Evolutionary conservation across 768 basidiomycete species (phyloP).

Genomic region (Gelatoporia subvermispora): DNA sequence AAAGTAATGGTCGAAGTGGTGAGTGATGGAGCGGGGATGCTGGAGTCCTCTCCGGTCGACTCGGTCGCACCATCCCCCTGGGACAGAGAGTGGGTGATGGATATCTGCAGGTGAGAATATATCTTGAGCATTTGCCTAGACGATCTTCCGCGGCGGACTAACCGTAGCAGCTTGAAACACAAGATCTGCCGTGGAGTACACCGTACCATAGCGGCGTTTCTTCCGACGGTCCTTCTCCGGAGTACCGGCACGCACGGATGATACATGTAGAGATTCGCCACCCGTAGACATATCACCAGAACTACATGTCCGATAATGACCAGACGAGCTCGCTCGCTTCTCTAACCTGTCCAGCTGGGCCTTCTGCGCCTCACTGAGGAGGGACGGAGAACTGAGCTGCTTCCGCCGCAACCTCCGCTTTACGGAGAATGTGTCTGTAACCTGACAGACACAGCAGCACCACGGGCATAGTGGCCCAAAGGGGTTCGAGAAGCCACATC

Average conservation of each 20-base stretch:
- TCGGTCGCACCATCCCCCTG: too few species aligned
- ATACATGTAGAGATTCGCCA: background rate
- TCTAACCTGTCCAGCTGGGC: constrained; percentile 18
- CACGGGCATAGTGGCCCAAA: constrained; percentile 18
- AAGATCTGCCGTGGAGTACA: constrained; percentile 14
- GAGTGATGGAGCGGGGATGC: too few species aligned
- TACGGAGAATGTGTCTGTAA: background rate
- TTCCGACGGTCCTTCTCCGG: constrained; percentile 6
- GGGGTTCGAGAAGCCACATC: constrained; percentile 17
- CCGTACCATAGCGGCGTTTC: constrained; percentile 14
- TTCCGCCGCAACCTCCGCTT: constrained; percentile 7
- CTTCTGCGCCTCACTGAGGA: constrained; percentile 24
- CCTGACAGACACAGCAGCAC: constrained; percentile 16
- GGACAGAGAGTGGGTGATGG: background rate
- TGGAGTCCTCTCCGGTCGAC: too few species aligned
- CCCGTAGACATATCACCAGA: background rate
- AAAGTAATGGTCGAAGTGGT: too few species aligned
- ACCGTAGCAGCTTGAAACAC: constrained; percentile 14
- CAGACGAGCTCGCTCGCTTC: background rate
- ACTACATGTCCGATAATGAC: too few species aligned
- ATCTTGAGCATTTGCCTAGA: constrained; percentile 14
- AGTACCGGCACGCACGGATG: background rate
- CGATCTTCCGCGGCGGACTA: background rate
- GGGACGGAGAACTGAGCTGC: constrained; percentile 18
- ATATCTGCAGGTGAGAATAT: constrained; percentile 16